A percentile compares a stretch with the other conserved stretches of the same genome.
Evolutionary conservation across 2,329 filamentous ascomycete genomes (phyloP).

Genomic region (Pyrenophora graminea): DNA sequence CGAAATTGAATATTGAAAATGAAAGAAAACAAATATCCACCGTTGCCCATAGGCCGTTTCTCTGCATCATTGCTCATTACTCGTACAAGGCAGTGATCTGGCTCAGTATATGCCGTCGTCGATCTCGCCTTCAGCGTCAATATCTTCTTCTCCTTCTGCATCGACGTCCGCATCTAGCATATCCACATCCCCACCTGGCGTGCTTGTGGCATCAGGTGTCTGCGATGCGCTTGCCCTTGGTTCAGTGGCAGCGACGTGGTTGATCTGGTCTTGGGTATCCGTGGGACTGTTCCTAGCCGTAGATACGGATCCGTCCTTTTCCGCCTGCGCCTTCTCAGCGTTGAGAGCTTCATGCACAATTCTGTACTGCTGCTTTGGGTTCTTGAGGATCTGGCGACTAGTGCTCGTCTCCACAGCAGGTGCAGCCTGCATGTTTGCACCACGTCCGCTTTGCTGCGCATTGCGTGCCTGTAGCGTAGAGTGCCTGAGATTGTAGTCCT

Average conservation of each 20-base stretch:
- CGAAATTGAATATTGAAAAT: neutral
- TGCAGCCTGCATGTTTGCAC: neutral
- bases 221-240: neutral
- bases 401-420: slow-evolving; percentile 2
- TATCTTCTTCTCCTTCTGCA: slow-evolving; percentile 16
- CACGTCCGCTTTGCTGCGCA: neutral
- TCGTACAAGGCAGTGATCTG: neutral
- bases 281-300: neutral
- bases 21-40: neutral
- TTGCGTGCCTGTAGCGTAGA: slow-evolving; percentile 14
- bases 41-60: neutral
- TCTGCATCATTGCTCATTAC: neutral
- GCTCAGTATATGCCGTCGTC: slow-evolving; percentile 21
- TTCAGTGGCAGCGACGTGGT: neutral
- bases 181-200: slow-evolving; percentile 7
- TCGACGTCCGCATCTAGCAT: slow-evolving; percentile 18
- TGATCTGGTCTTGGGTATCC: neutral
- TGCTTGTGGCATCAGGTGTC: neutral
- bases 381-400: slow-evolving; percentile 19
- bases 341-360: slow-evolving; percentile 20
- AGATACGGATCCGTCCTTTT: neutral
- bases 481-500: slow-evolving; percentile 26
- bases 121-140: slow-evolving; percentile 31
- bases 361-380: slow-evolving; percentile 27
- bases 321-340: neutral